These are phyloP conservation scores for Yamadazyma aaseri DNA, from an alignment of 1,139 yeast genomes.

Conservation along the genomic window DNA sequence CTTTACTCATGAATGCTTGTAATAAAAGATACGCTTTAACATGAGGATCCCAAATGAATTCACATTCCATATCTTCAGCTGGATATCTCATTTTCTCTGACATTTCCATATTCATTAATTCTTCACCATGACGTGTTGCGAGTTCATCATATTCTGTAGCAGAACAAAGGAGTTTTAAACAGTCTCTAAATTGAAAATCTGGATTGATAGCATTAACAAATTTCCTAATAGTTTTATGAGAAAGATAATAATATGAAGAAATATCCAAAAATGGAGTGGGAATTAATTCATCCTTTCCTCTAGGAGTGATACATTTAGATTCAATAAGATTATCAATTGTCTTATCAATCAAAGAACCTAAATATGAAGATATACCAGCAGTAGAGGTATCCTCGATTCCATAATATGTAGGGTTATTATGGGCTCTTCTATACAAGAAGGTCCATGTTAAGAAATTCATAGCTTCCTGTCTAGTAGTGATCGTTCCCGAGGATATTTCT, in stretches of 20 bases:
- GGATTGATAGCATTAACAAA: conserved; percentile 53
- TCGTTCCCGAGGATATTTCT: conserved; percentile 87
- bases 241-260: conserved; percentile 87
- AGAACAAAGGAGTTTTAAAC: conserved; percentile 68
- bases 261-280: conserved; percentile 85
- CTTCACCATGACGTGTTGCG: conserved; percentile 95
- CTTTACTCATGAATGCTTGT: conserved; percentile 83
- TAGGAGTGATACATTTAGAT: conserved; percentile 64
- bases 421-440: conserved; percentile 87
- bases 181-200: conserved; percentile 61
- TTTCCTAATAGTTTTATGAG: conserved; percentile 83
- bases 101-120: conserved; percentile 85
- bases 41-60: conserved; percentile 93
- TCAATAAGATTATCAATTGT: conserved; percentile 67
- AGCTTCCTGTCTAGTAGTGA: conserved; percentile 80
- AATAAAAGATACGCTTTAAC: conserved; percentile 82
- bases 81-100: conserved; percentile 78
- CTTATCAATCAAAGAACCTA: conserved; percentile 69
- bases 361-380: conserved; percentile 67
- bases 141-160: conserved; percentile 91
- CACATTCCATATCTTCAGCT: conserved; percentile 62
- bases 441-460: conserved; percentile 95
- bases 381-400: conserved; percentile 73
- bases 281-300: conserved; percentile 50
- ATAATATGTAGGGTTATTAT: conserved; percentile 93